Percentiles rank a stretch among this genome's conserved stretches.
Conservation (phyloP, 2,329 filamentous ascomycete species). For the Penicillium sp. region DNA sequence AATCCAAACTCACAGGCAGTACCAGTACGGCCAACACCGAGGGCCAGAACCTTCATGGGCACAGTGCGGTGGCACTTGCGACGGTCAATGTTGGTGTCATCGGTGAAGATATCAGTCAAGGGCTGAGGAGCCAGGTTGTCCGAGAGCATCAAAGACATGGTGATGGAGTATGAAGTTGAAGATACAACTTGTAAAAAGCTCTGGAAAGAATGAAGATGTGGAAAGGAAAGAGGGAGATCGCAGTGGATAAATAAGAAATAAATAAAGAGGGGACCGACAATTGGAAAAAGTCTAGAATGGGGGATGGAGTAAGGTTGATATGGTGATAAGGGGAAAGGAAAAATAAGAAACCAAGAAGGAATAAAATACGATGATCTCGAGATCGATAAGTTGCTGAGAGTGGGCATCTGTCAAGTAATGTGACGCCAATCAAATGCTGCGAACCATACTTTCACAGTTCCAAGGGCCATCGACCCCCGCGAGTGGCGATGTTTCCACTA, state of each 20-base stretch:
- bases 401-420: slow-evolving; percentile 22
- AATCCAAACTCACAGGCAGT: slow-evolving; percentile 60
- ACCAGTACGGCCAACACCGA: slow-evolving; percentile 70
- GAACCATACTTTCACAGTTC: slow-evolving; percentile 10
- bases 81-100: slow-evolving; percentile 68
- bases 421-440: slow-evolving; percentile 13
- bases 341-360: slow-evolving; percentile 12
- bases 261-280: slow-evolving; percentile 22
- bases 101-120: slow-evolving; percentile 54
- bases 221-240: slow-evolving; percentile 5
- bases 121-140: slow-evolving; percentile 44
- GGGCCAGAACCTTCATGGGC: slow-evolving; percentile 71
- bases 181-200: slow-evolving; percentile 4
- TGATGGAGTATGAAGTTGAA: slow-evolving; percentile 4
- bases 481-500: slow-evolving; percentile 21
- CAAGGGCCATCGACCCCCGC: slow-evolving; percentile 14
- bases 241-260: slow-evolving; percentile 13
- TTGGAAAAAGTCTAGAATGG: slow-evolving; percentile 26
- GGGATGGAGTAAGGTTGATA: slow-evolving; percentile 16
- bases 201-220: slow-evolving; percentile 2
- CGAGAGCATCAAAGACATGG: slow-evolving; percentile 38
- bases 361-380: slow-evolving; percentile 12
- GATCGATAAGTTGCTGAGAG: slow-evolving; percentile 21
- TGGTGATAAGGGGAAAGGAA: slow-evolving; percentile 19
- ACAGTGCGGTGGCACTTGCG: slow-evolving; percentile 65